Conservation (phyloP, 441 rosid genomes). For the Flueggea neowawraea region DNA sequence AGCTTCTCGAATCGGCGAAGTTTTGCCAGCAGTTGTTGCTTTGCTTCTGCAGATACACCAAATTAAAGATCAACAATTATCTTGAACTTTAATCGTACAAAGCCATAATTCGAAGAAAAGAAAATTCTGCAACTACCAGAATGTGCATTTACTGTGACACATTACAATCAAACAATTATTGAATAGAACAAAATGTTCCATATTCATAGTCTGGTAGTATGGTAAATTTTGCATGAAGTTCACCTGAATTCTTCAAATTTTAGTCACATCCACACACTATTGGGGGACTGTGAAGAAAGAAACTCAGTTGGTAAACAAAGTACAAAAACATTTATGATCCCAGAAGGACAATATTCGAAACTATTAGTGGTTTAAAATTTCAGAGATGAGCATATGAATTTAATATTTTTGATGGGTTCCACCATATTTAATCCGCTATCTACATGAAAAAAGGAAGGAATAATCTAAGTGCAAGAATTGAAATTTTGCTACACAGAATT, state of each 20-base stretch:
- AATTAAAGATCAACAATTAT: neutral
- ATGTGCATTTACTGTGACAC: neutral
- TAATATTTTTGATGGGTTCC: slow-evolving; percentile 6
- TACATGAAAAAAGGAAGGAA: neutral
- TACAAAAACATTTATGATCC: neutral
- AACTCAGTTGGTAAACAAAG: slow-evolving; percentile 1
- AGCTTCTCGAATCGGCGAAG: slow-evolving; percentile 83
- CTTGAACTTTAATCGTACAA: neutral
- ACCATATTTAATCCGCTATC: slow-evolving; percentile 10
- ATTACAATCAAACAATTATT: too few species aligned
- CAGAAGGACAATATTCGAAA: too few species aligned
- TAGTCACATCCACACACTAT: too few species aligned
- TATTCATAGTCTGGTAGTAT: too few species aligned
- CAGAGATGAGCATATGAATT: neutral
- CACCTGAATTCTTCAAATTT: too few species aligned
- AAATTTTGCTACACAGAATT: neutral
- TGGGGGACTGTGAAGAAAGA: too few species aligned
- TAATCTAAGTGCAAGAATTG: neutral
- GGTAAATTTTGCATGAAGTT: too few species aligned
- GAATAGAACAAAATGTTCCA: too few species aligned
- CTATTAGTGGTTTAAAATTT: neutral
- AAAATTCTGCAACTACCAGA: neutral
- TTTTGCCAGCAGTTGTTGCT: slow-evolving; percentile 68
- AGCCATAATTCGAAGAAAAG: neutral
- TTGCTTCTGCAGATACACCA: slow-evolving; percentile 51